Evolutionary conservation across 2,329 filamentous ascomycete species (phyloP), one percentile per base, ranked within the genome.

Genomic region (Mollisiaceae sp.): DNA sequence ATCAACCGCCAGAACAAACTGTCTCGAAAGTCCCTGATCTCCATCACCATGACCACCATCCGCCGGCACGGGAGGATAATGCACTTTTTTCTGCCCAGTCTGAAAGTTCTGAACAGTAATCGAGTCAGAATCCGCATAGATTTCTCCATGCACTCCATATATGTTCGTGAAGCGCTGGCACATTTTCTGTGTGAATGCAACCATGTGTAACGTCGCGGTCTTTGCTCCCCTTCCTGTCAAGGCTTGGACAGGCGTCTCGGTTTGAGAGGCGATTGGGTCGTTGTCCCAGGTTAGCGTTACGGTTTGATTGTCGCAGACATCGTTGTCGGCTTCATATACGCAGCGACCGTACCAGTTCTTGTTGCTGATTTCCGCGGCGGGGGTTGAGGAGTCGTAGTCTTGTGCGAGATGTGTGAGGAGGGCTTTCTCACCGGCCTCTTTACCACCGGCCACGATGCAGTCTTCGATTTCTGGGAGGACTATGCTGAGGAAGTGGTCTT

Each of bases 381-480:
- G 80, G 0, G 82, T 85, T 9, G 78, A 74, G 15, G 83, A 79
- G 2, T 77, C 81, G 65, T 88, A 88, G 73, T 87, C 85, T 61
- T 86, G 82, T 24, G 79, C 68, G 9, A 82, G 71, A 18, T 69
- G 71, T 2, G 68, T 66, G 4, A 69, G 47, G 1, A 78, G 61
- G 18, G 81, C 82, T 0, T 79, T 74, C 64, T 82, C 80, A 0
- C 86, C 89, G 1, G 80, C 80, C 1, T 82, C 76, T 18, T 76
- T 70, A 0, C 85, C 84, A 0, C 77, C 72, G 0, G 74, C 78
- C 1, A 75, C 72, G 32, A 85, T 82, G 61, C 88, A 86, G 67
- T 93, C 91, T 78, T 97, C 94, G 62, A 97, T 95, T 72, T 97
- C 93, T 0, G 92, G 93, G 54, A 92, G 86, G n/a, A 97, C 91